Evolutionary conservation across 1,284 basidiomycete species (phyloP).

Genomic region (Leccinum pachyderme): DNA sequence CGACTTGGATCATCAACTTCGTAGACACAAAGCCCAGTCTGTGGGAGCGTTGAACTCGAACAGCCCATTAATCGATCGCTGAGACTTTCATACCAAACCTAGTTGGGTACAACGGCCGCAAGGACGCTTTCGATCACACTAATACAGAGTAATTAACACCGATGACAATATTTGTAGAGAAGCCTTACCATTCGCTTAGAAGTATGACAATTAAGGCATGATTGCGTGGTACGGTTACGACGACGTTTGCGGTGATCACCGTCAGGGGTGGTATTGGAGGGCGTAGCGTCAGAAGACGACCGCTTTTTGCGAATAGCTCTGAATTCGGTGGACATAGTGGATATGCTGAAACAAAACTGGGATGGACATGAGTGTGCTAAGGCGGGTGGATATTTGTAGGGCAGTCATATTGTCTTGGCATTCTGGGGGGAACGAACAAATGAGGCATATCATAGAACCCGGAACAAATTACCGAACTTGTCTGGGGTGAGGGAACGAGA

Average conservation of each 20-base stretch:
- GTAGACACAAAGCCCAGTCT: constrained; percentile 83
- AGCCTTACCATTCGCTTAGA: constrained; percentile 78
- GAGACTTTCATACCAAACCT: constrained; percentile 49
- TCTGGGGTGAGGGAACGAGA: constrained; percentile 12
- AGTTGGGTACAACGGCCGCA: constrained; percentile 74
- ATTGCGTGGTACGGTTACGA: constrained; percentile 64
- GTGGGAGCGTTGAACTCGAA: constrained; percentile 7
- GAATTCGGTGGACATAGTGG: constrained; percentile 28
- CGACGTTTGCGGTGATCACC: constrained; percentile 55
- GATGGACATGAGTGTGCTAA: constrained; percentile 3
- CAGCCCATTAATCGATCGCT: not conserved
- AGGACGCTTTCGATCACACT: constrained; percentile 73
- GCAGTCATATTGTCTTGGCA: constrained; percentile 25
- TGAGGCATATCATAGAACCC: constrained; percentile 6
- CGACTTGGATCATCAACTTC: constrained; percentile 77
- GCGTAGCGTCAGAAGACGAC: constrained; percentile 15
- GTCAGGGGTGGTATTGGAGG: constrained; percentile 26
- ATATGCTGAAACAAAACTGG: not conserved
- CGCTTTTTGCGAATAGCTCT: constrained; percentile 31
- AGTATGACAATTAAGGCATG: constrained; percentile 68
- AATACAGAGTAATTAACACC: not conserved
- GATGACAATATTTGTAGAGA: constrained; percentile 1
- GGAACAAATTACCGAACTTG: constrained; percentile 11
- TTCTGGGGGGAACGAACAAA: constrained; percentile 8
- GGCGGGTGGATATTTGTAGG: constrained; percentile 26